Evolutionary conservation across 2,329 filamentous ascomycete genomes (phyloP).

Genomic region (Phaeosphaeriaceae sp.): DNA sequence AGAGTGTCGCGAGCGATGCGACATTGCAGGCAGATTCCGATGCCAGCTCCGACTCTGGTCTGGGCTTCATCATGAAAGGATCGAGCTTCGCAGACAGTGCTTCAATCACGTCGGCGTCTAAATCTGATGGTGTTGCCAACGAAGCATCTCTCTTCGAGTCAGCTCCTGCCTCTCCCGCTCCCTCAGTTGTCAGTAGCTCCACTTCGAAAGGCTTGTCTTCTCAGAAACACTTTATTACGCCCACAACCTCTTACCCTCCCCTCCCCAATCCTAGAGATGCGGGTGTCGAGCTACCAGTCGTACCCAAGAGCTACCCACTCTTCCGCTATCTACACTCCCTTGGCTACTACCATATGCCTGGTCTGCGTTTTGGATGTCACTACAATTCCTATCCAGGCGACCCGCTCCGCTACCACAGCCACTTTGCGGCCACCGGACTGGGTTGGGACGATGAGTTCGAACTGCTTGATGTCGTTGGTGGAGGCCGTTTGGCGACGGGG

Average conservation of each 20-base stretch:
- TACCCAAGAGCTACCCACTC: slow-evolving; percentile 67
- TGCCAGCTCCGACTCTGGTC: slow-evolving; percentile 17
- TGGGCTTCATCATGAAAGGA: slow-evolving; percentile 36
- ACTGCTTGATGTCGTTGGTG: slow-evolving; percentile 83
- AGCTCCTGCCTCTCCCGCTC: slow-evolving; percentile 10
- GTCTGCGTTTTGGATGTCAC: slow-evolving; percentile 90
- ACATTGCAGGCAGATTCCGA: slow-evolving; percentile 17
- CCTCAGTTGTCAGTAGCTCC: slow-evolving; percentile 10
- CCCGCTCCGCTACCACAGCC: slow-evolving; percentile 91
- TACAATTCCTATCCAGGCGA: slow-evolving; percentile 97
- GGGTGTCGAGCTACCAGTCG: slow-evolving; percentile 41
- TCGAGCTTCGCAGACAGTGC: slow-evolving; percentile 21
- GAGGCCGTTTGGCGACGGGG: slow-evolving; percentile 86
- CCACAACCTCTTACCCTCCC: slow-evolving; percentile 54
- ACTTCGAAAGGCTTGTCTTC: slow-evolving; percentile 20
- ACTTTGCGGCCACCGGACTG: slow-evolving; percentile 85
- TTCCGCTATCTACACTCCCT: slow-evolving; percentile 80
- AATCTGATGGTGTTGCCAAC: neutral
- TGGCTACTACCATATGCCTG: slow-evolving; percentile 89
- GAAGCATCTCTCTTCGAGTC: slow-evolving; percentile 38
- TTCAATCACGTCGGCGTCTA: slow-evolving; percentile 3
- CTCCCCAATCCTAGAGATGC: slow-evolving; percentile 28
- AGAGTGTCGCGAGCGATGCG: slow-evolving; percentile 19
- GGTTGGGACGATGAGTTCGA: slow-evolving; percentile 89
- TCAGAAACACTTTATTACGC: slow-evolving; percentile 50